Evolutionary conservation across 2,329 filamentous ascomycete species (phyloP).

Genomic region (Aureobasidium sp.): DNA sequence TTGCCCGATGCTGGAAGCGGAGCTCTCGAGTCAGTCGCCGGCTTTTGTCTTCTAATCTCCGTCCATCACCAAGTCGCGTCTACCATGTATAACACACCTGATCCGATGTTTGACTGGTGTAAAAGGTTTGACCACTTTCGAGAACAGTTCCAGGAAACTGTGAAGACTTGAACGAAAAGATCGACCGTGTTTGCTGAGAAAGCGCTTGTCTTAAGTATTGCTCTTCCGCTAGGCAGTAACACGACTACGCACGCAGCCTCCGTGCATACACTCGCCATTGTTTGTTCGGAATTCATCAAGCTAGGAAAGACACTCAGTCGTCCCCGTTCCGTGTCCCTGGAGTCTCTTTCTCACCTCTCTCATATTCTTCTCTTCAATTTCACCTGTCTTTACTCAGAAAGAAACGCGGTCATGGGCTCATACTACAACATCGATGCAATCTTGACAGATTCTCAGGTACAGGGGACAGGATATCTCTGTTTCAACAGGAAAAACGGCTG

Average conservation of each 20-base stretch:
- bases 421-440: slow-evolving; percentile 84
- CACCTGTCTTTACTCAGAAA: neutral
- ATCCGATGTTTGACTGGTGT: neutral
- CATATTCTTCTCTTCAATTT: neutral
- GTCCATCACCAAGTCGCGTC: neutral
- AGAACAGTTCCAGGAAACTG: neutral
- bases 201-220: neutral
- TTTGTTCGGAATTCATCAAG: neutral
- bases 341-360: neutral
- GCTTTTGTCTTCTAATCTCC: slow-evolving; percentile 2
- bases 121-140: neutral
- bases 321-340: neutral
- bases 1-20: slow-evolving; percentile 2
- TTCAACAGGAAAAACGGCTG: neutral
- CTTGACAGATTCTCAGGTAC: slow-evolving; percentile 72
- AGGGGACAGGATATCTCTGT: neutral
- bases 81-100: neutral
- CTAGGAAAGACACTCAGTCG: neutral
- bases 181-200: neutral
- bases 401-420: slow-evolving; percentile 38
- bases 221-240: slow-evolving; percentile 5
- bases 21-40: slow-evolving; percentile 3
- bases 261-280: neutral
- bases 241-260: slow-evolving; percentile 10
- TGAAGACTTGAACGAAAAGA: neutral